Base-by-base conservation (phyloP, 2,329 filamentous ascomycete genomes). In the Teratosphaeria epicoccoides region DNA sequence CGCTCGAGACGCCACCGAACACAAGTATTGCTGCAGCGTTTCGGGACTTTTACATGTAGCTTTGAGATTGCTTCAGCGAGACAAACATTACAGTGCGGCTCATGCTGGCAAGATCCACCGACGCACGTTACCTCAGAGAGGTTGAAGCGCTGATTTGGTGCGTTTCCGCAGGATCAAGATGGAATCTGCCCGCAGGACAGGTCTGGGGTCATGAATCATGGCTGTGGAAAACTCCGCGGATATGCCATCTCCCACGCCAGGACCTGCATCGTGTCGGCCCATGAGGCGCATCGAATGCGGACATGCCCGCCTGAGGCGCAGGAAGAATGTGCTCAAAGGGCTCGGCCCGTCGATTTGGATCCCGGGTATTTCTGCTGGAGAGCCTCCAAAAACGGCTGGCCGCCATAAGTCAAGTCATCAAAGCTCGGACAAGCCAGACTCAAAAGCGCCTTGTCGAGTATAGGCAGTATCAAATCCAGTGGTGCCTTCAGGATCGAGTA, bases 401-500 rank as follows among this genome's bases (percentile, higher is more conserved):
- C 44, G 4, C 20, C 44, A 6, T 24, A 24, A 14, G 44, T 46
- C 44, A 46, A 24, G 10, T 46, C 26, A 33, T 24, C 24, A 11
- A 24, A 23, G 24, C 5, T 22, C 14, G 29, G 47, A 20, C 47
- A 49, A 1, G 10, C 33, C 47, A 49, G 22, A 20, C 22, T 43
- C 24, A 26, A 11, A 14, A 49, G 29, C 11, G 47, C 29, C 29
- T 12, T 17, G 11, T 37, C 20, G 23, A 49, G 22, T 10, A 49
- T 43, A 24, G 24, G 2, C 10, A 23, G 20, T n/a, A 49, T 24
- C 11, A 49, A 22, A 22, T 49, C 24, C 47, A 49, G 33, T 33
- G 47, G 47, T 24, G 20, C 17, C 29, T n/a, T 7, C 6, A 49
- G 9, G 24, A 17, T 63, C 14, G 50, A 47, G 28, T 66, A 55